phyloP scores from a whole-genome alignment of 2,329 filamentous ascomycete species.

The Beauveria pseudobassiana region DNA sequence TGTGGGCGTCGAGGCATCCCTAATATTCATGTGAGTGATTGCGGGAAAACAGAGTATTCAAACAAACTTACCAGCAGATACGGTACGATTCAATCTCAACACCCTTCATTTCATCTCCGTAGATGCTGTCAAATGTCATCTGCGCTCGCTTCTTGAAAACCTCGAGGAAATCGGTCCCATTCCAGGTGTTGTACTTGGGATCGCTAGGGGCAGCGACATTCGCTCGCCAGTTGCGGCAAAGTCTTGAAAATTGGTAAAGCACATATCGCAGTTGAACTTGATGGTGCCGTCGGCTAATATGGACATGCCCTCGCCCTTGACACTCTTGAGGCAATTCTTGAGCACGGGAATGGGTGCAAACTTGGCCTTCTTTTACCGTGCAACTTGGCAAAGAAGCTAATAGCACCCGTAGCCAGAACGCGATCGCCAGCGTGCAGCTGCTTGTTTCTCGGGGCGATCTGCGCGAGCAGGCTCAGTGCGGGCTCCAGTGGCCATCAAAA shows the following conservation, averaged over 20 bases:
- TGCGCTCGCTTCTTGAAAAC: constrained; percentile 37
- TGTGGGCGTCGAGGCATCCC: constrained; percentile 54
- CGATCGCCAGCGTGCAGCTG: constrained; percentile 45
- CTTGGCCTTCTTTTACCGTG: constrained; percentile 36
- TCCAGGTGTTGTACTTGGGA: constrained; percentile 34
- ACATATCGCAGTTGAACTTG: constrained; percentile 55
- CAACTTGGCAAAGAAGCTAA: constrained; percentile 34
- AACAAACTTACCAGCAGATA: constrained; percentile 37
- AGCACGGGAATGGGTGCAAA: constrained; percentile 47
- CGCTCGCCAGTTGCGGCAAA: constrained; percentile 39
- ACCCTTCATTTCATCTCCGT: constrained; percentile 32
- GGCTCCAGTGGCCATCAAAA: constrained; percentile 49
- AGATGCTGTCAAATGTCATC: constrained; percentile 32
- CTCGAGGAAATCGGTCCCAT: constrained; percentile 31
- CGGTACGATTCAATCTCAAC: constrained; percentile 34
- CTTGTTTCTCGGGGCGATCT: constrained; percentile 39
- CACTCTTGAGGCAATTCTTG: constrained; percentile 33
- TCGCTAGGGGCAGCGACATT: constrained; percentile 44
- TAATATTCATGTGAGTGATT: constrained; percentile 21
- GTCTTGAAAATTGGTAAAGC: constrained; percentile 46
- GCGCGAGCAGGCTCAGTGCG: constrained; percentile 48
- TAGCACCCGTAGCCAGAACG: constrained; percentile 48
- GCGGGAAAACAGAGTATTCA: neutral
- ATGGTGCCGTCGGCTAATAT: constrained; percentile 41
- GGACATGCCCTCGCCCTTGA: constrained; percentile 37